These are phyloP conservation scores for Colletotrichum lentis DNA, from an alignment of 2,329 filamentous ascomycete species.

Conservation along the genomic window DNA sequence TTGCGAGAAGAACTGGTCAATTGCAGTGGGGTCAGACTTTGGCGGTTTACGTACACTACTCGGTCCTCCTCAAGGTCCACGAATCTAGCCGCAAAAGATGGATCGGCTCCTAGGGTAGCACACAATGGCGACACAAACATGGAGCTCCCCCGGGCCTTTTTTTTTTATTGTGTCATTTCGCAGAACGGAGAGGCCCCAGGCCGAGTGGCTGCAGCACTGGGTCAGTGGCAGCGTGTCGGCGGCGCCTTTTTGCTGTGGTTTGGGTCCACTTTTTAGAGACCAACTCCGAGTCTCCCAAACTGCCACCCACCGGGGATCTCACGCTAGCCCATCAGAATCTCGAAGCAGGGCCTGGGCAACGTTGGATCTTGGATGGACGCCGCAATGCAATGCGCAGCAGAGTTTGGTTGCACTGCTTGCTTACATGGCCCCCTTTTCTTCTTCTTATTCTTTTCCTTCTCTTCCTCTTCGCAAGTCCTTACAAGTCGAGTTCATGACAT, in stretches of 20 bases:
- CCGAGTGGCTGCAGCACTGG: conserved; percentile 2
- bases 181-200: conserved; percentile 20
- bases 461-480: neutral
- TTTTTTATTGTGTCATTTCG: conserved; percentile 34
- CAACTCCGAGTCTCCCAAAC: conserved; percentile 4
- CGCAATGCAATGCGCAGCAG: neutral
- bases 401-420: neutral
- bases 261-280: conserved; percentile 33
- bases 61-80: neutral
- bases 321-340: conserved; percentile 32
- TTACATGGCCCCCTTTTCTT: neutral
- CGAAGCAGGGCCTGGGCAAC: conserved; percentile 18
- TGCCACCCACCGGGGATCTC: conserved; percentile 20
- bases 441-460: neutral
- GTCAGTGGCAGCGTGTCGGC: conserved; percentile 9
- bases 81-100: conserved; percentile 7
- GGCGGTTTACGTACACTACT: neutral
- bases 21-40: neutral
- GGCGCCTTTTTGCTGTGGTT: neutral
- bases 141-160: conserved; percentile 20
- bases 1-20: neutral
- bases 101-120: conserved; percentile 5
- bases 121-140: conserved; percentile 9
- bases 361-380: conserved; percentile 23
- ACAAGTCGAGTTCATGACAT: neutral